These are phyloP conservation scores for Pholiota adiposa DNA, from an alignment of 1,284 basidiomycete genomes.

Conservation along the genomic window DNA sequence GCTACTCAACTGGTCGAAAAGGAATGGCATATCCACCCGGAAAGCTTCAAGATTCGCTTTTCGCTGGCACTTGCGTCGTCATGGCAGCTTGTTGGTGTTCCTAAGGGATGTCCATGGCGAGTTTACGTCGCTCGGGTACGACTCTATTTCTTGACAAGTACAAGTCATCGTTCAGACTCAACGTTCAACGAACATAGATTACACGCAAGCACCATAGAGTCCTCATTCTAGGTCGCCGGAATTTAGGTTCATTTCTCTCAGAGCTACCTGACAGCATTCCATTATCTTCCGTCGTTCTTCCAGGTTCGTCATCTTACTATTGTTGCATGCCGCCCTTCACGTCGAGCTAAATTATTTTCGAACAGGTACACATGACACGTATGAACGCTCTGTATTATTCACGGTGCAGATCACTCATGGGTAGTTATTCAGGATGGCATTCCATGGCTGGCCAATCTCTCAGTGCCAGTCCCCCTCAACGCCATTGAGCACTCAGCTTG, in stretches of 20 bases:
- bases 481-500: constrained; percentile 61
- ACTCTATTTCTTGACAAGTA: background rate
- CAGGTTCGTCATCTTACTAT: constrained; percentile 51
- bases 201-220: constrained; percentile 46
- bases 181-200: constrained; percentile 32
- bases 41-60: constrained; percentile 27
- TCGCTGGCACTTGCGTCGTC: constrained; percentile 34
- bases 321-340: background rate
- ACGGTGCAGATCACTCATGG: background rate
- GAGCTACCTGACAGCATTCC: constrained; percentile 67
- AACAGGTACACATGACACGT: constrained; percentile 76
- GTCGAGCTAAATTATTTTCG: background rate
- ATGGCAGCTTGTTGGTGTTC: constrained; percentile 50
- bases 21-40: constrained; percentile 32
- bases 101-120: constrained; percentile 55
- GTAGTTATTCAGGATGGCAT: constrained; percentile 61
- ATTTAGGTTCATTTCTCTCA: constrained; percentile 64
- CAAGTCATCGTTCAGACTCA: background rate
- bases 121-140: constrained; percentile 58
- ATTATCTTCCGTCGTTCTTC: constrained; percentile 74
- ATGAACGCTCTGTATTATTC: constrained; percentile 28
- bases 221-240: constrained; percentile 58
- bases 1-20: constrained; percentile 15
- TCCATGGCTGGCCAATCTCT: constrained; percentile 80
- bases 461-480: constrained; percentile 68